phyloP scores from a whole-genome alignment of 2,329 filamentous ascomycete species.

The Eutypa lata region DNA sequence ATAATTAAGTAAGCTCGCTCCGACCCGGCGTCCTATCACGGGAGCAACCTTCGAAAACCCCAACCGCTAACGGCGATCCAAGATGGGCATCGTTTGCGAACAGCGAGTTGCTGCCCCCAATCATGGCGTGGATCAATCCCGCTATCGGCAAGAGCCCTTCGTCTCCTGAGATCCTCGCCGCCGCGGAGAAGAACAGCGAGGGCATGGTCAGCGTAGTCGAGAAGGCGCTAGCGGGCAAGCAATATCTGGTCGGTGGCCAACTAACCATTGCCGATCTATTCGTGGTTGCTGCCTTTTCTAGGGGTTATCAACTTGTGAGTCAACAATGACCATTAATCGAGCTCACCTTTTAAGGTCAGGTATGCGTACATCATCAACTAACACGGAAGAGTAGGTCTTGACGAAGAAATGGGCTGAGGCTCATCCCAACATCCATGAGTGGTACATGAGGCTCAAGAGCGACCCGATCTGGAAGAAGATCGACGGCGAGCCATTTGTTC shows the following conservation, averaged over 20 bases:
- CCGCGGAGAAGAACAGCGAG: neutral
- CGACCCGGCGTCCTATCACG: too few species aligned
- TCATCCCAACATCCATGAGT: conserved; percentile 2
- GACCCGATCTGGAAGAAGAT: conserved; percentile 3
- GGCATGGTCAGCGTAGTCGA: conserved; percentile 2
- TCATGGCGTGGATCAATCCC: conserved; percentile 2
- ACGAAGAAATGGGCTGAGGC: conserved; percentile 1
- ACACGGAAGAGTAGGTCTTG: conserved; percentile 1
- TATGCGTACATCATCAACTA: too few species aligned
- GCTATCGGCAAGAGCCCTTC: neutral
- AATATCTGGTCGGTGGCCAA: conserved; percentile 2
- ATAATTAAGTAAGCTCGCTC: conserved; percentile 1
- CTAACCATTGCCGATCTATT: conserved; percentile 1
- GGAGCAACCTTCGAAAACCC: neutral
- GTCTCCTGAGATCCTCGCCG: conserved; percentile 1
- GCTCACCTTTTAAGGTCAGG: too few species aligned
- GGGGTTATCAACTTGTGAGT: conserved; percentile 3
- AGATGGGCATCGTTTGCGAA: conserved; percentile 3
- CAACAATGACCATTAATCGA: too few species aligned
- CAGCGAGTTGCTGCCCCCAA: conserved; percentile 1
- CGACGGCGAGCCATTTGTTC: conserved; percentile 1
- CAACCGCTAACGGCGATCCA: neutral
- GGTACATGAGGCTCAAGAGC: conserved; percentile 3
- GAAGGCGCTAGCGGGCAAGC: neutral
- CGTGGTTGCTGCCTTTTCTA: conserved; percentile 1